Conservation (phyloP, 495 filamentous ascomycete species). For the Daldinia bambusicola region DNA sequence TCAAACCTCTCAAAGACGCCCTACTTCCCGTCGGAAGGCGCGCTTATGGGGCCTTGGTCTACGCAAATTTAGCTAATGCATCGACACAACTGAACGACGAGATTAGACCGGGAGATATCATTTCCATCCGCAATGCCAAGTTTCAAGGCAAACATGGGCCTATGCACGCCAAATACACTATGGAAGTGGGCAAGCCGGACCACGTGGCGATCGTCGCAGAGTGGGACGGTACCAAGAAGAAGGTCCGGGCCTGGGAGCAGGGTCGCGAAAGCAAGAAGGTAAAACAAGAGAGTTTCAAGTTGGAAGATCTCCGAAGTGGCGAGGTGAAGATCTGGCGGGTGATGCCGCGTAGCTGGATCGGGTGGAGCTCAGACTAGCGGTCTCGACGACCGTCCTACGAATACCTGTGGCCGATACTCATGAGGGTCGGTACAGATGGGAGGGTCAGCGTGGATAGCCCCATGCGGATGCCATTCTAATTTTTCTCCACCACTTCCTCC, state of each 20-base stretch:
- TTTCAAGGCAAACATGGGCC: conserved; percentile 96
- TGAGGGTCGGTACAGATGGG: conserved; percentile 36
- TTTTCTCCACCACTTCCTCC: neutral
- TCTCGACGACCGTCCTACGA: conserved; percentile 35
- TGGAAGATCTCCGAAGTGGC: conserved; percentile 90
- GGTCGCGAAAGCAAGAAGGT: conserved; percentile 94
- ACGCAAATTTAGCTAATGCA: conserved; percentile 93
- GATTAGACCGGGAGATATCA: conserved; percentile 92
- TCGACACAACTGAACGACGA: conserved; percentile 89
- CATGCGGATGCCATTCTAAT: conserved; percentile 31
- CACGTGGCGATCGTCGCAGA: conserved; percentile 97
- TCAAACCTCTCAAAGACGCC: conserved; percentile 75
- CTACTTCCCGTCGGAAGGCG: conserved; percentile 85
- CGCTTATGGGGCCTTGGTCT: conserved; percentile 90
- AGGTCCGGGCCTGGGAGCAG: conserved; percentile 95
- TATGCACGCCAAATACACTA: conserved; percentile 92
- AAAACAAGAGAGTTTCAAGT: conserved; percentile 90
- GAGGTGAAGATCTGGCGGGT: conserved; percentile 99
- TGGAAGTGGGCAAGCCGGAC: conserved; percentile 90
- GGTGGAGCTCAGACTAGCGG: conserved; percentile 70
- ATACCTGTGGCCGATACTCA: conserved; percentile 41
- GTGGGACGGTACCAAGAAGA: conserved; percentile 99
- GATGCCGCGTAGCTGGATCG: conserved; percentile 90
- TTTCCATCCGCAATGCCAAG: conserved; percentile 91
- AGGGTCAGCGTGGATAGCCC: conserved; percentile 41